Percentiles rank a stretch among this genome's conserved stretches.
phyloP scores from a whole-genome alignment of 495 filamentous ascomycete species.

The Astrothelium macrocarpum region DNA sequence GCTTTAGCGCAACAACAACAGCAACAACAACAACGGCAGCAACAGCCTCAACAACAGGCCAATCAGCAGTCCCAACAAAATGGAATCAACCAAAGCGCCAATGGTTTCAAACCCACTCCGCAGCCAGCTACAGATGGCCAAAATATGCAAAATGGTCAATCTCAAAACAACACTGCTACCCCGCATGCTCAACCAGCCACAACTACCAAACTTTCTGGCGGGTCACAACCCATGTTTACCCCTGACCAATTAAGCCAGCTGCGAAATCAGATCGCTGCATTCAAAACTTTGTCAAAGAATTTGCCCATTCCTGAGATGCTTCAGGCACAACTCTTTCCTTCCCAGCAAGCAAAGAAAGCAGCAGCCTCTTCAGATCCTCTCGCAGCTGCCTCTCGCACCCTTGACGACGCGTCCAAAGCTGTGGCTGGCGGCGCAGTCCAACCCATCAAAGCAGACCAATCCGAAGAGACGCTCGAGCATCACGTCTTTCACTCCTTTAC shows the following conservation, averaged over 20 bases:
- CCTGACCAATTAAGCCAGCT: conserved; percentile 60
- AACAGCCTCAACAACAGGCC: conserved; percentile 38
- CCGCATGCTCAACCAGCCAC: conserved; percentile 17
- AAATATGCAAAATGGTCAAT: conserved; percentile 7
- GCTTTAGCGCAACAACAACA: conserved; percentile 32
- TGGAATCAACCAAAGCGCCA: conserved; percentile 14
- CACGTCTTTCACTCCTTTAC: conserved; percentile 54
- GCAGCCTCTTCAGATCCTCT: conserved; percentile 49
- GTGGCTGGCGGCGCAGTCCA: conserved; percentile 11
- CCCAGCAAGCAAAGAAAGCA: conserved; percentile 54
- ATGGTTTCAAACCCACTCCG: conserved; percentile 13
- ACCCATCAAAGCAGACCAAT: conserved; percentile 14
- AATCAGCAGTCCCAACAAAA: conserved; percentile 38
- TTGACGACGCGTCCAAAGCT: conserved; percentile 41
- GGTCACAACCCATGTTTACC: conserved; percentile 47
- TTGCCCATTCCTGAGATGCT: conserved; percentile 61
- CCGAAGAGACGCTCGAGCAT: conserved; percentile 25
- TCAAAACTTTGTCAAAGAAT: conserved; percentile 74
- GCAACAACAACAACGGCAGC: conserved; percentile 35
- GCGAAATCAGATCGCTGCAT: conserved; percentile 69
- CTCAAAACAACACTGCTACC: conserved; percentile 10
- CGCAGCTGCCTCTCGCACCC: conserved; percentile 41
- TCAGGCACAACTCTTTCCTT: conserved; percentile 65
- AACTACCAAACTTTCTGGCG: conserved; percentile 27
- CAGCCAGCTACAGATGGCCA: conserved; percentile 36